Percentiles rank a stretch among this genome's conserved stretches.
phyloP scores from a whole-genome alignment of 371 early-diverging fungal species.

The Rhizomucor pusillus region DNA sequence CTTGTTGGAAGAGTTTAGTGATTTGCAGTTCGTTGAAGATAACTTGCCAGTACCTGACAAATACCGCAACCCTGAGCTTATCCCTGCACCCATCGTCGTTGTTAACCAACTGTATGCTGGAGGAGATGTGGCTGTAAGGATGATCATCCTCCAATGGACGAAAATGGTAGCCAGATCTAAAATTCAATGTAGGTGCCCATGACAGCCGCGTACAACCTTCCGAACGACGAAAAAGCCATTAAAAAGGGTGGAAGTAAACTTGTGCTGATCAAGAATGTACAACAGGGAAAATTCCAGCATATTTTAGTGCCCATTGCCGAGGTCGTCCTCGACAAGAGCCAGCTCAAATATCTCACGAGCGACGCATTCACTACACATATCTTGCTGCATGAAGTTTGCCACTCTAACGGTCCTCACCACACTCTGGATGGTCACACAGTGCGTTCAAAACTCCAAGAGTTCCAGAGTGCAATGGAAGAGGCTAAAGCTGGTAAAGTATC shows the following conservation, averaged over 20 bases:
- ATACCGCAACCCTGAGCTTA: constrained; percentile 66
- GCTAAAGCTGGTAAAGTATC: constrained; percentile 68
- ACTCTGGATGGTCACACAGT: constrained; percentile 62
- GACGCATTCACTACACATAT: constrained; percentile 81
- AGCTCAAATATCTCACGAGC: constrained; percentile 56
- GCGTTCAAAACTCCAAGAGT: constrained; percentile 68
- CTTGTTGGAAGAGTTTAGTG: constrained; percentile 68
- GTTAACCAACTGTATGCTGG: constrained; percentile 76
- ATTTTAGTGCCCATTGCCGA: constrained; percentile 69
- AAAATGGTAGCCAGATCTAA: background rate
- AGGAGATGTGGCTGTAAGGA: constrained; percentile 74
- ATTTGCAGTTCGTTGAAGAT: constrained; percentile 68
- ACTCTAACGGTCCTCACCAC: constrained; percentile 77
- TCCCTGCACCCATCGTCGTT: constrained; percentile 75
- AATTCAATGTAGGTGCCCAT: constrained; percentile 32
- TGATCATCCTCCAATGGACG: too few relatives aligned
- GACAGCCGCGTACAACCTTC: constrained; percentile 83
- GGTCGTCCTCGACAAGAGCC: constrained; percentile 54
- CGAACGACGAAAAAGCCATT: constrained; percentile 81
- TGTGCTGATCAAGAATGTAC: constrained; percentile 82
- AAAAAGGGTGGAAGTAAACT: constrained; percentile 73
- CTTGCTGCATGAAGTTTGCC: constrained; percentile 76
- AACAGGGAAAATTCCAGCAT: constrained; percentile 70
- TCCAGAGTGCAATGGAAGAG: constrained; percentile 77
- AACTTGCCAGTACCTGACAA: constrained; percentile 72